Conservation (phyloP, 1,284 basidiomycete species). For the Papiliotrema nemorosa region DNA sequence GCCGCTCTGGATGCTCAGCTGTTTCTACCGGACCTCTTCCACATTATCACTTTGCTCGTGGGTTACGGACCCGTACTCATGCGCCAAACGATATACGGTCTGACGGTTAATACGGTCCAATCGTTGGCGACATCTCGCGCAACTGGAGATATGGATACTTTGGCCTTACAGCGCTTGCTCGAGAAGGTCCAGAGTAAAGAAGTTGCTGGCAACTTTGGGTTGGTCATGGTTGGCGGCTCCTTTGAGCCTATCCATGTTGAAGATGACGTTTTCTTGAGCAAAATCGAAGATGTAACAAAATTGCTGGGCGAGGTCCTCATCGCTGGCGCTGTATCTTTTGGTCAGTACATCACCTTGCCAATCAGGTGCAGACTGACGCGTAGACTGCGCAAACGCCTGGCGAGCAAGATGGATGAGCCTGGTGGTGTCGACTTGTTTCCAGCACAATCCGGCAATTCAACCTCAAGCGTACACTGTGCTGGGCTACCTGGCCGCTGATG, state of each 20-base stretch:
- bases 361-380: constrained; percentile 2
- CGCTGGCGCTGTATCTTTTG: constrained; percentile 63
- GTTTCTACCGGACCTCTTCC: constrained; percentile 75
- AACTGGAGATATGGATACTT: constrained; percentile 35
- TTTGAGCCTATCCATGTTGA: constrained; percentile 19
- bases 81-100: constrained; percentile 73
- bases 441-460: constrained; percentile 84
- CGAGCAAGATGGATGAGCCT: constrained; percentile 89
- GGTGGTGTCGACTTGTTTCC: constrained; percentile 88
- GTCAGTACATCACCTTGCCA: constrained; percentile 51
- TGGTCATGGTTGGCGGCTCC: constrained; percentile 36
- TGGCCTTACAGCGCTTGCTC: constrained; percentile 54
- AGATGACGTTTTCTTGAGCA: constrained; percentile 58
- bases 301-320: constrained; percentile 65
- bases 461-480: constrained; percentile 83
- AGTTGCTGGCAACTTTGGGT: constrained; percentile 68
- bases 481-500: constrained; percentile 69
- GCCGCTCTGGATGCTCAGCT: constrained; percentile 66
- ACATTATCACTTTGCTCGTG: constrained; percentile 69
- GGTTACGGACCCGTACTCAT: constrained; percentile 69
- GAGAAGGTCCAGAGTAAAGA: constrained; percentile 59
- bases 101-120: constrained; percentile 75
- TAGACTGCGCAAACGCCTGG: constrained; percentile 87
- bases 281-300: constrained; percentile 63
- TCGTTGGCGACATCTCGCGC: constrained; percentile 51